Conservation (phyloP, 352 stramenopile species). For the Aphanomyces stellatus region DNA sequence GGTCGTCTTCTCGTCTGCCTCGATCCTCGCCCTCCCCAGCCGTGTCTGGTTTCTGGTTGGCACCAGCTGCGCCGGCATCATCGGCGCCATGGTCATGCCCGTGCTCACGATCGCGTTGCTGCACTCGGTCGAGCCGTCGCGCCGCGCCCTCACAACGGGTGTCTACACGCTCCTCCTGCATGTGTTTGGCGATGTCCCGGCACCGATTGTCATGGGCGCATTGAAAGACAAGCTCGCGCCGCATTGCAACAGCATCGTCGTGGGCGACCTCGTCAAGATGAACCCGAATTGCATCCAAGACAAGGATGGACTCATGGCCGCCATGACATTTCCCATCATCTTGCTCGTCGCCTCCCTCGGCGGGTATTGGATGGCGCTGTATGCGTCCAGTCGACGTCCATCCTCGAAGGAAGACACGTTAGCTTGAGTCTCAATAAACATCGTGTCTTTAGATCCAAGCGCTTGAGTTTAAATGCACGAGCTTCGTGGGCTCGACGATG, state of each 20-base stretch:
- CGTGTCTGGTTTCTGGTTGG: no score
- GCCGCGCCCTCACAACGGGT: constrained; percentile 84
- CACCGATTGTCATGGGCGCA: constrained; percentile 85
- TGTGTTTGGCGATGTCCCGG: constrained; percentile 91
- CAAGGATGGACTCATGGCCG: constrained; percentile 33
- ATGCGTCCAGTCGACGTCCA: no score
- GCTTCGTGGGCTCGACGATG: constrained; percentile 89
- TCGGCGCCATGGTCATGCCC: constrained; percentile 46
- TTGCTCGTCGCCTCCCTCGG: background rate
- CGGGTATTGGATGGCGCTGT: background rate
- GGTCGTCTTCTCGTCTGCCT: no score
- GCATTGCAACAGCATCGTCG: constrained; percentile 55
- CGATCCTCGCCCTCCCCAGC: no score
- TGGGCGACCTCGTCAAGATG: constrained; percentile 41
- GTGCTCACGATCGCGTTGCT: constrained; percentile 79
- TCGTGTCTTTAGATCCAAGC: no score
- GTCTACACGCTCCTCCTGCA: constrained; percentile 90
- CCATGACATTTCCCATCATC: background rate
- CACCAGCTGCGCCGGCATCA: no score
- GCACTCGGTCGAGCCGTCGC: constrained; percentile 80
- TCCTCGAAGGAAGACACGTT: no score
- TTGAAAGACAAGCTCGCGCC: constrained; percentile 91
- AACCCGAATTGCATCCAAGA: constrained; percentile 59
- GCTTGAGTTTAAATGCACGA: no score
- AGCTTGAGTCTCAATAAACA: no score